Evolutionary conservation across 108 stramenopile species (phyloP).

Genomic region (Chaetoceros muelleri): DNA sequence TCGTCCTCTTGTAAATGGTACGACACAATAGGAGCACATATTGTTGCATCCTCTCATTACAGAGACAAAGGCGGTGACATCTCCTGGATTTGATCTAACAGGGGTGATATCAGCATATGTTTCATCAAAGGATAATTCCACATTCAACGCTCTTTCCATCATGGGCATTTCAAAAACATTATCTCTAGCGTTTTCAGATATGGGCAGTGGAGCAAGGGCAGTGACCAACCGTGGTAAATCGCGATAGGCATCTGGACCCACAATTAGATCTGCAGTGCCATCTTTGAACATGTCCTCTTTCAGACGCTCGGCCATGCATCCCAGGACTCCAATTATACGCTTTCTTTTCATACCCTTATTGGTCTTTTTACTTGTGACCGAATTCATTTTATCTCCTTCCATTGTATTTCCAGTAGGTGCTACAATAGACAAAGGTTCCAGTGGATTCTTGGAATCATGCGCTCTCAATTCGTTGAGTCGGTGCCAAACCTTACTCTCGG

Average conservation of each 20-base stretch:
- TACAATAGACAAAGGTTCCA: neutral
- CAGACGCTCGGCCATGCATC: slow-evolving; percentile 99
- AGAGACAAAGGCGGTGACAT: slow-evolving; percentile 81
- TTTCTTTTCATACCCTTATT: slow-evolving; percentile 13
- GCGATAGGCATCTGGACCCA: slow-evolving; percentile 97
- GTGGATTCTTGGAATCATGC: slow-evolving; percentile 18
- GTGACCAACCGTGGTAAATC: slow-evolving; percentile 80
- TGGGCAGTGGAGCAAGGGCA: neutral
- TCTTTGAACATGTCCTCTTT: slow-evolving; percentile 85
- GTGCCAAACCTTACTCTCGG: slow-evolving; percentile 93
- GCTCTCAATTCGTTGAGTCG: slow-evolving; percentile 55
- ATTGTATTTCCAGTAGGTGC: slow-evolving; percentile 6
- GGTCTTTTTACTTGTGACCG: neutral
- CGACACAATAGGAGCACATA: slow-evolving; percentile 96
- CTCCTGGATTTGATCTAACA: slow-evolving; percentile 43
- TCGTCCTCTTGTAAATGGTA: slow-evolving; percentile 92
- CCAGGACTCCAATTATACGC: slow-evolving; percentile 90
- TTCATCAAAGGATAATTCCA: slow-evolving; percentile 89
- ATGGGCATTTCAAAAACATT: neutral
- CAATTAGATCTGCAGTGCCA: slow-evolving; percentile 85
- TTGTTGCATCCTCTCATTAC: slow-evolving; percentile 99
- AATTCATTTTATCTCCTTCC: slow-evolving; percentile 1
- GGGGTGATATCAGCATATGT: slow-evolving; percentile 97
- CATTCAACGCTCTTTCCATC: slow-evolving; percentile 61
- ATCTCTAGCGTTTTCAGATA: neutral